These are phyloP conservation scores for Pyrus pyrifolia DNA, from an alignment of 306 rosid species.

Conservation along the genomic window DNA sequence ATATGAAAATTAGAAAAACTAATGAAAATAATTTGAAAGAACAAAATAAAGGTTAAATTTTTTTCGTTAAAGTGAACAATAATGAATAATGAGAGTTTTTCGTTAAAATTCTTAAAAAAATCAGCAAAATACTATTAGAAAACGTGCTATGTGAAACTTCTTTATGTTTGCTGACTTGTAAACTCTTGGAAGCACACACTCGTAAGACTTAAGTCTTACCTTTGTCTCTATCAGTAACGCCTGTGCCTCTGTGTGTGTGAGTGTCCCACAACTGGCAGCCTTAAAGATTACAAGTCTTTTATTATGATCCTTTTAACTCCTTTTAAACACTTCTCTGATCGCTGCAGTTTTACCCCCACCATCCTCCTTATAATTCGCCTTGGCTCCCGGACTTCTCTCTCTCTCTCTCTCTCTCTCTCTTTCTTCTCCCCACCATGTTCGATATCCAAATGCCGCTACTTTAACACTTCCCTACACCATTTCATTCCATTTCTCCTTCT, in stretches of 20 bases:
- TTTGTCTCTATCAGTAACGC: background rate
- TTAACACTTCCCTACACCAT: background rate
- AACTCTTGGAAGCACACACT: no score
- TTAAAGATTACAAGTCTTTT: background rate
- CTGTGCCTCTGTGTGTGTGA: background rate
- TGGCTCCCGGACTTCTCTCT: background rate
- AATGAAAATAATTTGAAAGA: no score
- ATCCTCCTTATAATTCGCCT: background rate
- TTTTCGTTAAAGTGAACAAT: no score
- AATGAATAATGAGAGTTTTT: no score
- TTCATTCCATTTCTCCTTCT: background rate
- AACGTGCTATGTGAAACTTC: no score
- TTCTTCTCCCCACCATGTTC: constrained; percentile 9
- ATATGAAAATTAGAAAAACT: no score
- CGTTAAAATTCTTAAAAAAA: no score
- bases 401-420: constrained; percentile 4
- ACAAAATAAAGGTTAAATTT: no score
- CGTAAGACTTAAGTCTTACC: no score
- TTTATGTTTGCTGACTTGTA: no score
- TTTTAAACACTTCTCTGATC: background rate
- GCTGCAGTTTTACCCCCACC: background rate
- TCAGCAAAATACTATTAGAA: no score
- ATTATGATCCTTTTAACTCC: background rate
- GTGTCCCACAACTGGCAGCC: background rate
- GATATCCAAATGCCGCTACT: background rate